Evolutionary conservation across 176 grass and related monocot genomes (phyloP).

Genomic region (Pharus latifolius): DNA sequence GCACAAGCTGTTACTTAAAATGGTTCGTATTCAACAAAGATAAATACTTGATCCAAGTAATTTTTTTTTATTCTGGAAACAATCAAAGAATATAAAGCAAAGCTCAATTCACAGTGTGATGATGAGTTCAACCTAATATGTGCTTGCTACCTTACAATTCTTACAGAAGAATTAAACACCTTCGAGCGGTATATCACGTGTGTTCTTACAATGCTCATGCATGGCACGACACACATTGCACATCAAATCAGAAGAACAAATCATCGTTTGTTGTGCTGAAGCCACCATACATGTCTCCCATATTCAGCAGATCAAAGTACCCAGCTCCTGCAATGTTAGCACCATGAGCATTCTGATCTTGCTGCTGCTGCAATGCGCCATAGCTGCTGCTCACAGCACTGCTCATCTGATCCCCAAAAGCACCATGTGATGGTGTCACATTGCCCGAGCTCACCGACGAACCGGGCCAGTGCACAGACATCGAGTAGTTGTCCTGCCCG

Average conservation of each 20-base stretch:
- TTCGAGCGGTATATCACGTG: slow-evolving; percentile 8
- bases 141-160: slow-evolving; percentile 20
- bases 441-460: slow-evolving; percentile 45
- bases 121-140: slow-evolving; percentile 32
- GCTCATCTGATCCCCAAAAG: slow-evolving; percentile 40
- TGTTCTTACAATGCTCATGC: slow-evolving; percentile 10
- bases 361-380: slow-evolving; percentile 18
- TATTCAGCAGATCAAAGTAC: slow-evolving; percentile 63
- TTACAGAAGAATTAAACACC: slow-evolving; percentile 22
- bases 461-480: slow-evolving; percentile 33
- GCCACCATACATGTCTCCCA: slow-evolving; percentile 53
- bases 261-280: slow-evolving; percentile 44
- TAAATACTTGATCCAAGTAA: too few relatives aligned
- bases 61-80: slow-evolving; percentile 25
- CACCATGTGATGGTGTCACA: slow-evolving; percentile 33
- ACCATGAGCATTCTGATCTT: slow-evolving; percentile 5
- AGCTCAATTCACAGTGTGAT: too few relatives aligned
- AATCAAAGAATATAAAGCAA: slow-evolving; percentile 18
- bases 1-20: too few relatives aligned
- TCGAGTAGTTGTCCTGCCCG: slow-evolving; percentile 17
- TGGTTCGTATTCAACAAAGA: too few relatives aligned
- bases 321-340: slow-evolving; percentile 20
- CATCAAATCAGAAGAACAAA: slow-evolving; percentile 42
- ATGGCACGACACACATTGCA: neutral
- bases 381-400: slow-evolving; percentile 5